Evolutionary conservation across 352 stramenopile genomes (phyloP), one percentile per base, ranked within the genome.

Genomic region (Globisporangium viniferum): DNA sequence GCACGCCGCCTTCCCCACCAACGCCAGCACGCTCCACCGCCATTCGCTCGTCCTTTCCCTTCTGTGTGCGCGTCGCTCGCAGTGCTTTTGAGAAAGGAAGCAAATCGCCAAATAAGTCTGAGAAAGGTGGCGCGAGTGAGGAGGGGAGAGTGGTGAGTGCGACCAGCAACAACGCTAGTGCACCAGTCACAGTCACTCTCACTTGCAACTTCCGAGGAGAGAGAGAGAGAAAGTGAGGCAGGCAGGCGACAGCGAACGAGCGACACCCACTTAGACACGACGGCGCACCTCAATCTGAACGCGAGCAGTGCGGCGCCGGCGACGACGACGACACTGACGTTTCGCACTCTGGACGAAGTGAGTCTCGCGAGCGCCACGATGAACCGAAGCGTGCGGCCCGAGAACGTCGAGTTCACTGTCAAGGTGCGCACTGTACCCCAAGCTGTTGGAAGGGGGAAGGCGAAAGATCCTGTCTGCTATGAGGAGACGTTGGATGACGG

Each of bases 391-490:
- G 82, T 93, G 67, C 87, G 87, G 29, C 84, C 84, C 33, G 95
- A 98, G 71, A 97, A 98, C 78, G 93, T 98, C 49, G 95, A 98
- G 74, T 98, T 98, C 74, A 98, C 93, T 55, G 95, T 98, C 72
- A 98, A 80, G 91, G 95, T 94, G 68, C 36, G 65, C 36, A 12
- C 33, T n/a, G 7, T 31, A 24, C 6, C 31, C 44, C 44, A 51
- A 20, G 44, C 44, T 7, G 7, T 22, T n/a, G 44, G 29, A 31
- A 48, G 20, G 20, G 10, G 5, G 5, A 20, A 22, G 5, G n/a
- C 10, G 18, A 22, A 22, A 51, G 44, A 51, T 51, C 44, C 44
- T 51, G 14, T n/a, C 15, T 6, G 29, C 29, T 33, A 22, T 33
- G 18, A 5, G 8, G 24, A 8, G 14, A 59, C 79, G 71, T 6